These are phyloP conservation scores for Euphrasia arctica DNA, from an alignment of 305 asterid genomes.

Conservation along the genomic window DNA sequence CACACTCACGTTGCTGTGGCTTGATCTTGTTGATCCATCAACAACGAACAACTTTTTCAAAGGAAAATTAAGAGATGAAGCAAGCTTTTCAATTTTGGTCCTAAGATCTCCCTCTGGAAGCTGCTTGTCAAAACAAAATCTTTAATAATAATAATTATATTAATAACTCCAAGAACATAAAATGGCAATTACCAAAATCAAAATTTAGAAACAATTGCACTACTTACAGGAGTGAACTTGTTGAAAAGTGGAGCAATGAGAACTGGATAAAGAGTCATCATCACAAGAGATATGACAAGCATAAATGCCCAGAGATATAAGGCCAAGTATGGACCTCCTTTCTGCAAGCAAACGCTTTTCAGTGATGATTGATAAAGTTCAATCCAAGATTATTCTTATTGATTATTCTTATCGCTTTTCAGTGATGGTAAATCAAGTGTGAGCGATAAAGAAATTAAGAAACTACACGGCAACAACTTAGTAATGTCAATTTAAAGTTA, in stretches of 20 bases:
- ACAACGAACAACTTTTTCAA: conserved; percentile 86
- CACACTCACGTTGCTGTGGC: conserved; percentile 93
- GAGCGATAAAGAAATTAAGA: not conserved
- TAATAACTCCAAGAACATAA: conserved; percentile 7
- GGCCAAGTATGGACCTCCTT: conserved; percentile 99
- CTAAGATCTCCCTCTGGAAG: conserved; percentile 94
- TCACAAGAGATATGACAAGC: conserved; percentile 77
- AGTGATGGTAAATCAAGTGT: not conserved
- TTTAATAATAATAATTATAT: not conserved
- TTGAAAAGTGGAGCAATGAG: conserved; percentile 98
- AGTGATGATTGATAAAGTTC: conserved; percentile 21
- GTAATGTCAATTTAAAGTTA: conserved; percentile 2
- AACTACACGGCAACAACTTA: conserved; percentile 1
- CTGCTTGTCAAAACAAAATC: conserved; percentile 33
- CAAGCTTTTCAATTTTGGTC: conserved; percentile 76
- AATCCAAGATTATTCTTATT: conserved; percentile 16
- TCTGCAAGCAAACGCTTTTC: conserved; percentile 54
- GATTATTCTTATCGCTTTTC: too few relatives aligned
- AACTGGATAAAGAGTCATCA: conserved; percentile 94
- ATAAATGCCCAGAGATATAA: conserved; percentile 95
- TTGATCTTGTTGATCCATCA: conserved; percentile 99
- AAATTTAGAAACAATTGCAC: conserved; percentile 13
- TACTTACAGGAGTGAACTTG: conserved; percentile 94
- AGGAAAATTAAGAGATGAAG: conserved; percentile 90
- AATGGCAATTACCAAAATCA: conserved; percentile 7